Conservation (phyloP, 2,329 filamentous ascomycete genomes). For the Microdochium bolleyi region DNA sequence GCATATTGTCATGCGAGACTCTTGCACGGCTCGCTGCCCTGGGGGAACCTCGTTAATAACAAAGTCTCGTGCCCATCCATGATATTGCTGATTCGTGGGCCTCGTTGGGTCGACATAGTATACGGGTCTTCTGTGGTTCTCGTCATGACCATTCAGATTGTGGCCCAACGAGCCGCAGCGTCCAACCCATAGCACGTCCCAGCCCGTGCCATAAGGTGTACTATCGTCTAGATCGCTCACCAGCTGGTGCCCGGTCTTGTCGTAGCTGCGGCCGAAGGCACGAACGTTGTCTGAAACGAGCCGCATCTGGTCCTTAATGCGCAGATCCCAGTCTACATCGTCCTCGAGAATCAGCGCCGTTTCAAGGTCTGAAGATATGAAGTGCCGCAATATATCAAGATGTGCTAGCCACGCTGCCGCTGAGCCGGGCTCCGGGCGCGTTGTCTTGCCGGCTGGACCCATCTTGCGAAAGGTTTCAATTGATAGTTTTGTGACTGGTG, state of each 20-base stretch:
- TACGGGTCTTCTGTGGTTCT: neutral
- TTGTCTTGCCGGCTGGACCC: neutral
- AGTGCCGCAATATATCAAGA: slow-evolving; percentile 18
- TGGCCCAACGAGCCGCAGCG: neutral
- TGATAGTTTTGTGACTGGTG: neutral
- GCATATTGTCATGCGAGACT: too few species aligned
- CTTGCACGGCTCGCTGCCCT: neutral
- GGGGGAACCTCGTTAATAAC: neutral
- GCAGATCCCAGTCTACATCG: slow-evolving; percentile 27
- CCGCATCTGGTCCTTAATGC: slow-evolving; percentile 19
- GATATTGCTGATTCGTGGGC: too few species aligned
- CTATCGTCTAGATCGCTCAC: too few species aligned
- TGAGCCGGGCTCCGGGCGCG: neutral
- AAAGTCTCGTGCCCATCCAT: neutral
- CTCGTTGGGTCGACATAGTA: neutral
- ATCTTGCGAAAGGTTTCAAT: neutral
- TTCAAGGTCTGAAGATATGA: slow-evolving; percentile 13
- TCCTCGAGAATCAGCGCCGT: slow-evolving; percentile 24
- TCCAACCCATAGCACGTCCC: slow-evolving; percentile 30
- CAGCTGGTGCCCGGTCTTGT: too few species aligned
- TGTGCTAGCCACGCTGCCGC: slow-evolving; percentile 19
- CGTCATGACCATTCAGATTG: neutral
- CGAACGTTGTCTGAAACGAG: slow-evolving; percentile 21
- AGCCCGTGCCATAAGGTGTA: too few species aligned
- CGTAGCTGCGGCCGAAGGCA: too few species aligned